A percentile compares a stretch with the other conserved stretches of the same genome.
These are phyloP conservation scores for Candida ipomoeae DNA, from an alignment of 805 yeast genomes.

Conservation along the genomic window DNA sequence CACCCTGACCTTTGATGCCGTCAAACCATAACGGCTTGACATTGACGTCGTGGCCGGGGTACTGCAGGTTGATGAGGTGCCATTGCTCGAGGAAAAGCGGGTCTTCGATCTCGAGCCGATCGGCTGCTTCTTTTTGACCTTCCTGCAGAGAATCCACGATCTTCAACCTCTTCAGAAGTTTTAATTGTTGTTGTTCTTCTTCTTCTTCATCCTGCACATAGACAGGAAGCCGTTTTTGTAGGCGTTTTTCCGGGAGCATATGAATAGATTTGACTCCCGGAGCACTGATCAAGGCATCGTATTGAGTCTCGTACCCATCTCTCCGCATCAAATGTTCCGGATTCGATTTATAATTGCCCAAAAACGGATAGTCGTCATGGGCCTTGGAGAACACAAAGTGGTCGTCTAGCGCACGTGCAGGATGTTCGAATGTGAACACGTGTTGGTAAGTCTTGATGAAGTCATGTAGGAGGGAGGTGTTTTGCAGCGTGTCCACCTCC, in stretches of 20 bases:
- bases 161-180: conserved; percentile 7
- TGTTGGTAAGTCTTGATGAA: conserved; percentile 38
- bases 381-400: conserved; percentile 63
- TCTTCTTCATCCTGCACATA: conserved; percentile 20
- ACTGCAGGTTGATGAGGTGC: conserved; percentile 77
- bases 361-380: conserved; percentile 27
- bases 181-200: conserved; percentile 6
- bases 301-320: conserved; percentile 22
- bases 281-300: conserved; percentile 22
- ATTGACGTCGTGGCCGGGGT: conserved; percentile 81
- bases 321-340: conserved; percentile 25
- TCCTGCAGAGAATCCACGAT: conserved; percentile 50
- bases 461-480: conserved; percentile 24
- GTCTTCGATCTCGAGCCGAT: conserved; percentile 63
- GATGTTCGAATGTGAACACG: conserved; percentile 53
- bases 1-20: conserved; percentile 75
- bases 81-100: conserved; percentile 85
- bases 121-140: conserved; percentile 43
- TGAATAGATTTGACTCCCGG: conserved; percentile 47
- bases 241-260: conserved; percentile 47
- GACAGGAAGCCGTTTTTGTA: conserved; percentile 59
- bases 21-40: conserved; percentile 81
- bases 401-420: conserved; percentile 53
- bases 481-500: conserved; percentile 40
- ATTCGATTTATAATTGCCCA: conserved; percentile 36